Base-by-base conservation (phyloP, 768 basidiomycete genomes). In the Lyophyllum shimeji region DNA sequence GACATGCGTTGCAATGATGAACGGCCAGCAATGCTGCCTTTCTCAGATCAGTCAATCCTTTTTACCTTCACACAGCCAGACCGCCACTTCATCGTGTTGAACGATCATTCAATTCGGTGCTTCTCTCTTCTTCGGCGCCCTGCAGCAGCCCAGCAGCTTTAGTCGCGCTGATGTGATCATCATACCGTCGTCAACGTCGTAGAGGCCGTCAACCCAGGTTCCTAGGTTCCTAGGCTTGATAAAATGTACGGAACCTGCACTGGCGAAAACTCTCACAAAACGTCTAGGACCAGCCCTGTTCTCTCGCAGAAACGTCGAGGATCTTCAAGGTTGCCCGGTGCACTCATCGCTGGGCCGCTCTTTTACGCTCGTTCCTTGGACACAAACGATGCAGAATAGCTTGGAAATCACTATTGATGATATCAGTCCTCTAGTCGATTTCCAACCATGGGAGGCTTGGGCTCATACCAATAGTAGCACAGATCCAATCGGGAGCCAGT, bases 361-460 rank as follows among this genome's bases (percentile, higher is more conserved):
- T 18, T n/a, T 40, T 15, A 4, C 39, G 5, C 39, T 2, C 42
- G 29, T 34, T 55, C 52, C 18, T 50, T 44, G 33, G 15, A 24
- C 39, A 23, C 31, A 50, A 23, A 33, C 31, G 31, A 65, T 65
- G 64, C 11, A 37, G 15, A 53, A 64, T 13, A 52, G 56, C 39
- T 50, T 58, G 20, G 65, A 58, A 33, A 52, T 60, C 49, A 69
- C 65, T 0, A 60, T 70, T 47, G 69, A 70, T 56, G 66, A 70
- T 57, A 46, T 61, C 23, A 65, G 61, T 40, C 69, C 69, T 5
- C 52, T 70, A 23, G 67, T 70, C 39, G 50, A 60, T 24, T 70
- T 66, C 45, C 29, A 53, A 21, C 64, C 66, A 7, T 43, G 47
- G 8, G 59, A 52, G 6, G 62, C 59, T 7, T 70, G 69, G 69